These are phyloP conservation scores for Barnettozyma vustinii DNA, from an alignment of 805 yeast genomes.

Conservation along the genomic window DNA sequence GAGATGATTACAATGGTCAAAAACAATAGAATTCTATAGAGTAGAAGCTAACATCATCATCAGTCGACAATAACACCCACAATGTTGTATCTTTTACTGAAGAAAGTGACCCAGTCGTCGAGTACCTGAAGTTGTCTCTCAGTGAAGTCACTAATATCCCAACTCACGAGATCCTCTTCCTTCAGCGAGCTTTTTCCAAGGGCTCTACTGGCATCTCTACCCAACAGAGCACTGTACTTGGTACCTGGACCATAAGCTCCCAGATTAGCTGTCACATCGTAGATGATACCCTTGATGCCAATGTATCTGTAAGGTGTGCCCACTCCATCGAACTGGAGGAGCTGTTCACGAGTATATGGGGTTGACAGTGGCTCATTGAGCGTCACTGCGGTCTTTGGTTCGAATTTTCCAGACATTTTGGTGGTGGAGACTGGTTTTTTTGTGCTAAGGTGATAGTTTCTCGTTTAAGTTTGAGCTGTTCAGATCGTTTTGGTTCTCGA, in stretches of 20 bases:
- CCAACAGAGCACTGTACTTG: constrained; percentile 67
- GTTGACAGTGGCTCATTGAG: constrained; percentile 47
- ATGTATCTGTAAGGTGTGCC: constrained; percentile 49
- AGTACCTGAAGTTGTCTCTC: constrained; percentile 56
- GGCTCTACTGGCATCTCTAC: constrained; percentile 73
- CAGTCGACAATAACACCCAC: constrained; percentile 3
- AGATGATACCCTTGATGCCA: constrained; percentile 70
- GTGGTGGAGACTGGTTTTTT: background rate
- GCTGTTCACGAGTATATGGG: constrained; percentile 36
- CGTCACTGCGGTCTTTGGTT: constrained; percentile 49
- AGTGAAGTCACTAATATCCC: constrained; percentile 47
- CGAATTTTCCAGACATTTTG: constrained; percentile 29
- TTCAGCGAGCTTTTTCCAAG: constrained; percentile 62
- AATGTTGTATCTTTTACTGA: constrained; percentile 36
- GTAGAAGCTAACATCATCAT: background rate
- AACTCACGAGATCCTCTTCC: constrained; percentile 47
- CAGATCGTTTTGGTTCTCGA: background rate
- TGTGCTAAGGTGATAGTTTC: background rate
- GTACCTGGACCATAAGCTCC: constrained; percentile 74
- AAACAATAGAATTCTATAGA: background rate
- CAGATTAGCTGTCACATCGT: constrained; percentile 66
- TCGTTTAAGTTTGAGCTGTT: background rate
- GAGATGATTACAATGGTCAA: too few relatives aligned
- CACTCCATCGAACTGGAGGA: constrained; percentile 42
- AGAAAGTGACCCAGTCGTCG: constrained; percentile 69